Evolutionary conservation across 2,329 filamentous ascomycete genomes (phyloP).

Genomic region (Xylariaceae sp.): DNA sequence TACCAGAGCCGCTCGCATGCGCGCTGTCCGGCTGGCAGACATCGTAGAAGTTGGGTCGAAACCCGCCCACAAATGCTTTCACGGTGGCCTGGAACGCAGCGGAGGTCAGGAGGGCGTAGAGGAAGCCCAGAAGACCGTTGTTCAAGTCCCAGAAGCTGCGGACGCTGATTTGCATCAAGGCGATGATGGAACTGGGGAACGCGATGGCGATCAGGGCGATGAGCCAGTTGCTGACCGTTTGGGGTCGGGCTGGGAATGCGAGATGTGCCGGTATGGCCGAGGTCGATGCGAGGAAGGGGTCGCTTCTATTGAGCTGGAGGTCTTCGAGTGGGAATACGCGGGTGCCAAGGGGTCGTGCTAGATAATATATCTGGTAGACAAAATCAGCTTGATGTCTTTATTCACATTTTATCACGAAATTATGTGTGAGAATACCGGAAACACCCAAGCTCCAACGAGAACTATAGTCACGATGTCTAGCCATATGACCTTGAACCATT

Average conservation of each 20-base stretch:
- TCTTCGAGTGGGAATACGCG: slow-evolving; percentile 15
- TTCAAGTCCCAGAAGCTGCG: slow-evolving; percentile 55
- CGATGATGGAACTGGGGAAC: slow-evolving; percentile 53
- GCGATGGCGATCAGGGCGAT: slow-evolving; percentile 40
- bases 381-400: slow-evolving; percentile 1
- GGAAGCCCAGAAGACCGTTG: slow-evolving; percentile 56
- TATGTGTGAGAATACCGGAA: slow-evolving; percentile 27
- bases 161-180: slow-evolving; percentile 54
- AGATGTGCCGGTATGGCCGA: slow-evolving; percentile 9
- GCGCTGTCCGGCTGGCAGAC: slow-evolving; percentile 57
- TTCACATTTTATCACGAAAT: background rate
- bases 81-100: slow-evolving; percentile 61
- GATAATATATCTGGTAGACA: slow-evolving; percentile 17
- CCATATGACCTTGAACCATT: slow-evolving; percentile 56
- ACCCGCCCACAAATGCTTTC: slow-evolving; percentile 61
- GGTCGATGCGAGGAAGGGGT: background rate
- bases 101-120: slow-evolving; percentile 54
- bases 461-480: slow-evolving; percentile 56
- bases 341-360: slow-evolving; percentile 11
- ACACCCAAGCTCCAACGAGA: slow-evolving; percentile 42
- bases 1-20: slow-evolving; percentile 24
- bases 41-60: slow-evolving; percentile 58
- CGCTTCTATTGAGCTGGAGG: background rate
- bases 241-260: slow-evolving; percentile 14
- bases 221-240: slow-evolving; percentile 15